These are phyloP conservation scores for Candida buenavistaensis DNA, from an alignment of 1,139 yeast species.

Conservation along the genomic window DNA sequence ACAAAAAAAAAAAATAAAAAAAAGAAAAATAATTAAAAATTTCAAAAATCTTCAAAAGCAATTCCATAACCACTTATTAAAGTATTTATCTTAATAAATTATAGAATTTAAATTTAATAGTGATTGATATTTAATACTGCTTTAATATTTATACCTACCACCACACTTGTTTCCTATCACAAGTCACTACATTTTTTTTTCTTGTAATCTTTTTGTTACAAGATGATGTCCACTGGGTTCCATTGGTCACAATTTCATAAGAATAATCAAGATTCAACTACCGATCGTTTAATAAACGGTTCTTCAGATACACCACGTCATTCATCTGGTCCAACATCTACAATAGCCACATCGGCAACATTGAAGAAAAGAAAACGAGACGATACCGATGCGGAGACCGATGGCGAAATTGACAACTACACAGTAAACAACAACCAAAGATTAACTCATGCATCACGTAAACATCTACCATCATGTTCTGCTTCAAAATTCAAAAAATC, in stretches of 20 bases:
- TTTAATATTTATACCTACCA: not conserved
- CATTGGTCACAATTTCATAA: constrained; percentile 29
- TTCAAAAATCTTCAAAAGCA: no score
- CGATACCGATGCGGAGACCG: constrained; percentile 2
- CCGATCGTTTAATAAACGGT: not conserved
- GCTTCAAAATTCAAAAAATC: constrained; percentile 26
- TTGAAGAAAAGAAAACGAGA: constrained; percentile 14
- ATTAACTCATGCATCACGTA: constrained; percentile 4
- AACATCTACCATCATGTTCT: constrained; percentile 4
- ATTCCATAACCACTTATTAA: no score
- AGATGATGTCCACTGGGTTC: constrained; percentile 34
- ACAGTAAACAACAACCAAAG: constrained; percentile 1
- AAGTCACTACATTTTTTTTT: no score
- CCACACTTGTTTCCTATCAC: no score
- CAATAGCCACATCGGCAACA: constrained; percentile 3
- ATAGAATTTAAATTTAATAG: no score
- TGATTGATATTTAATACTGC: no score
- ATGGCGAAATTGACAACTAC: not conserved
- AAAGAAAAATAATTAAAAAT: no score
- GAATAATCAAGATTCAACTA: constrained; percentile 7
- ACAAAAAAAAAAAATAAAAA: no score
- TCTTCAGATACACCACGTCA: constrained; percentile 2
- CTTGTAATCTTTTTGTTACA: no score
- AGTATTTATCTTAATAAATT: no score
- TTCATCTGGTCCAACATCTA: constrained; percentile 5